Conservation (phyloP, 1,284 basidiomycete species). For the Cutaneotrichosporon sp. region DNA sequence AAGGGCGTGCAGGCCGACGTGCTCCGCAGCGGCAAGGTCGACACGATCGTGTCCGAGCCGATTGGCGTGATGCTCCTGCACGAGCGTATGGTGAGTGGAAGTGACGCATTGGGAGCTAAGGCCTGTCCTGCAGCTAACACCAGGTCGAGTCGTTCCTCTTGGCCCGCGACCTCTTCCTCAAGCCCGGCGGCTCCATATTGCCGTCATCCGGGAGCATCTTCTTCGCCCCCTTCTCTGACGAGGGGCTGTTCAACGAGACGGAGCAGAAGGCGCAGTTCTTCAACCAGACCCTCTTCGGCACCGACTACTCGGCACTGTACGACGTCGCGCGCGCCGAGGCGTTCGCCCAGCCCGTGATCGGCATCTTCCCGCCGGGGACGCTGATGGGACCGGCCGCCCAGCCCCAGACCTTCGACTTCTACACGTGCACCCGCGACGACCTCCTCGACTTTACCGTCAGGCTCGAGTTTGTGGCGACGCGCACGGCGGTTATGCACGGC, state of each 20-base stretch:
- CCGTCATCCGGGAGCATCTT: constrained; percentile 56
- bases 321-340: constrained; percentile 46
- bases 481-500: constrained; percentile 51
- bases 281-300: constrained; percentile 52
- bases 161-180: constrained; percentile 56
- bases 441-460: constrained; percentile 50
- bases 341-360: constrained; percentile 54
- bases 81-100: constrained; percentile 56
- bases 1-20: constrained; percentile 43
- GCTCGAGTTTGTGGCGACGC: constrained; percentile 46
- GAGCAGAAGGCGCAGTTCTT: constrained; percentile 56
- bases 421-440: constrained; percentile 46
- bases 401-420: constrained; percentile 52
- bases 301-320: constrained; percentile 50
- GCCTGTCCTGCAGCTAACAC: too few species aligned
- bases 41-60: constrained; percentile 59
- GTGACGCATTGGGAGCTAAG: too few species aligned
- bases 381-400: constrained; percentile 42
- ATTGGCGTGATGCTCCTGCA: constrained; percentile 58
- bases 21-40: constrained; percentile 51
- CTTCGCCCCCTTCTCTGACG: constrained; percentile 57
- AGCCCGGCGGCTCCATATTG: constrained; percentile 56
- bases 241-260: constrained; percentile 56
- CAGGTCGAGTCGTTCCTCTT: constrained; percentile 57
- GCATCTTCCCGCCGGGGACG: constrained; percentile 52